Conservation (phyloP, 176 grass and related monocot species). For the Otatea glauca region DNA sequence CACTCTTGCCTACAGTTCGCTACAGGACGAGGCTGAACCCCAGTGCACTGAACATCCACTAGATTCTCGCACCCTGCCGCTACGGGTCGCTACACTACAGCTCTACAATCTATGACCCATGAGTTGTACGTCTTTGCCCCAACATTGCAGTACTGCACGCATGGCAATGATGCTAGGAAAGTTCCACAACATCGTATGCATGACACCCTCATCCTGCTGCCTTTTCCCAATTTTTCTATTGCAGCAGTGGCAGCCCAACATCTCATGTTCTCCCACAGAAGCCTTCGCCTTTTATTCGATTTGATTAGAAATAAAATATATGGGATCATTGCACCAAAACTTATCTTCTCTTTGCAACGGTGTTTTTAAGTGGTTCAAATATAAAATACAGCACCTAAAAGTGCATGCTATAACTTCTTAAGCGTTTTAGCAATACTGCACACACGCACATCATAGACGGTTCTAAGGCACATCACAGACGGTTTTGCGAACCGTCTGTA, state of each 20-base stretch:
- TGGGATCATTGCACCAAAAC: constrained; percentile 28
- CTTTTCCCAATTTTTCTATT: constrained; percentile 38
- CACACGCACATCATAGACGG: too few relatives aligned
- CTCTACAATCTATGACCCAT: constrained; percentile 37
- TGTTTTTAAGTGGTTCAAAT: constrained; percentile 10
- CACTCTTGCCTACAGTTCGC: constrained; percentile 1
- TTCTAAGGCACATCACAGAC: too few relatives aligned
- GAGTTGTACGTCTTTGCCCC: constrained; percentile 33
- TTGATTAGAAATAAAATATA: constrained; percentile 42
- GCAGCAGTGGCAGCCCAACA: constrained; percentile 50
- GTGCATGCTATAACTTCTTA: constrained; percentile 26
- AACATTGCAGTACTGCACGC: constrained; percentile 42
- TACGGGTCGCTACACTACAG: constrained; percentile 7
- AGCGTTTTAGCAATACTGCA: too few relatives aligned
- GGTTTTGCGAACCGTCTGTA: too few relatives aligned
- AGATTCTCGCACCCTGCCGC: constrained; percentile 10
- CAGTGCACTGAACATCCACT: constrained; percentile 43
- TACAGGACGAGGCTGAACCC: constrained; percentile 30
- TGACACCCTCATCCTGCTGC: constrained; percentile 49
- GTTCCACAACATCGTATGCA: constrained; percentile 57
- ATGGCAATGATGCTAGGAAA: constrained; percentile 53
- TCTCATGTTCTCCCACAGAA: constrained; percentile 51
- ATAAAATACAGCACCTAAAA: constrained; percentile 42
- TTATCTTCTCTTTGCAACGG: constrained; percentile 25
- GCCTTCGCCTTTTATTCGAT: constrained; percentile 38